phyloP scores from a whole-genome alignment of 441 rosid species.

The Mallotus japonicus region DNA sequence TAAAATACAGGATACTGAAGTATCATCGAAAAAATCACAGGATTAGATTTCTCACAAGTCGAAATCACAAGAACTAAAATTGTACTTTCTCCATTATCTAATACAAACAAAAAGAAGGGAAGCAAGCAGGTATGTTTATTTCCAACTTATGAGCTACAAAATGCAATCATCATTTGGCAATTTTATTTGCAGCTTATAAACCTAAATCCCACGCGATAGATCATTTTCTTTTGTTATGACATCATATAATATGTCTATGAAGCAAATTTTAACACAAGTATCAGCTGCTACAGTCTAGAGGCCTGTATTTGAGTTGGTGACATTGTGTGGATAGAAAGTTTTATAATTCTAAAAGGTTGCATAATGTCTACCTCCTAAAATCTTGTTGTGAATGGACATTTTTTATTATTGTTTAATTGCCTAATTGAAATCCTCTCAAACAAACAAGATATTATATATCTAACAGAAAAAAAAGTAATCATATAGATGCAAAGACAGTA shows the following conservation, averaged over 20 bases:
- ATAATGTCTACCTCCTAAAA: constrained; percentile 1
- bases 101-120: neutral
- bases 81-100: no score
- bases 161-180: neutral
- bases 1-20: no score
- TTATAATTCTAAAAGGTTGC: neutral
- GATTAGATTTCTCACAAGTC: no score
- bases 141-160: neutral
- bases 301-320: no score
- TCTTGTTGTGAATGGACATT: neutral
- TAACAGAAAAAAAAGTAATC: neutral
- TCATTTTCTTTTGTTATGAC: neutral
- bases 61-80: no score
- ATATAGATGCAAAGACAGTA: constrained; percentile 10
- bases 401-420: neutral
- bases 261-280: neutral
- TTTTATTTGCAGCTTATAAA: neutral
- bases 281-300: neutral
- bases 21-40: no score
- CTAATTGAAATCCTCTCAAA: neutral
- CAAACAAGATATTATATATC: neutral
- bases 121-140: neutral
- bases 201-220: neutral
- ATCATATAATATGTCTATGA: no score
- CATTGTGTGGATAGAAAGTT: neutral